Percentiles rank a stretch among this genome's conserved stretches.
Conservation (phyloP, 2,329 filamentous ascomycete genomes). For the Fusarium azukiicola region DNA sequence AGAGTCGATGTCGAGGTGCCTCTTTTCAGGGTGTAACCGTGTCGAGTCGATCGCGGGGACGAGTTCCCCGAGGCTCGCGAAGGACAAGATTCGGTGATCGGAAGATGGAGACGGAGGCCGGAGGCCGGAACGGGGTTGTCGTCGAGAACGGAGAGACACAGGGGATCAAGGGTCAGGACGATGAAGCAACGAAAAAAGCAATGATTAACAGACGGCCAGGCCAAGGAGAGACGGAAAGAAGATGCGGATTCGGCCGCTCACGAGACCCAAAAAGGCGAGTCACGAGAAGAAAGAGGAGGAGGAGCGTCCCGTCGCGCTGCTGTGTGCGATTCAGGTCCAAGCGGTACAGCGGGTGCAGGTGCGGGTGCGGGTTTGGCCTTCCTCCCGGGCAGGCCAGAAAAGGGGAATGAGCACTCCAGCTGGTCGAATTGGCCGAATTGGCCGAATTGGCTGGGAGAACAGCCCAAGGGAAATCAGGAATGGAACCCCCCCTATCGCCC, state of each 20-base stretch:
- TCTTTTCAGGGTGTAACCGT: conserved; percentile 44
- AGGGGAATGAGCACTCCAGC: conserved; percentile 18
- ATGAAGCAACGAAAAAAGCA: conserved; percentile 46
- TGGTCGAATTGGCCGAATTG: not conserved
- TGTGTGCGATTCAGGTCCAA: conserved; percentile 49
- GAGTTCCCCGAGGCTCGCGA: conserved; percentile 34
- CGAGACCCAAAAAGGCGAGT: conserved; percentile 31
- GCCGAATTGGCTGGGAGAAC: not conserved
- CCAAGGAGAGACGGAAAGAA: conserved; percentile 47
- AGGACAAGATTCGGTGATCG: conserved; percentile 37
- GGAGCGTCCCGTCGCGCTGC: conserved; percentile 47
- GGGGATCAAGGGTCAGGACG: conserved; percentile 33
- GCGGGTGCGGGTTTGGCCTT: conserved; percentile 37
- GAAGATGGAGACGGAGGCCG: conserved; percentile 39
- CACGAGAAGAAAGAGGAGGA: conserved; percentile 43
- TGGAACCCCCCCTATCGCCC: conserved; percentile 24
- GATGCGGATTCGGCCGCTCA: conserved; percentile 41
- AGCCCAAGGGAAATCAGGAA: conserved; percentile 20
- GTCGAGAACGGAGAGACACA: conserved; percentile 43
- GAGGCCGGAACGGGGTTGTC: conserved; percentile 37
- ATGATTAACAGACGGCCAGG: conserved; percentile 40
- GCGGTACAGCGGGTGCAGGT: conserved; percentile 38
- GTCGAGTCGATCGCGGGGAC: conserved; percentile 43
- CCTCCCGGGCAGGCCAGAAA: conserved; percentile 11
- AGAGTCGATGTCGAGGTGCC: conserved; percentile 31